phyloP scores from a whole-genome alignment of 1,284 basidiomycete species.

The Austroboletus niveus region DNA sequence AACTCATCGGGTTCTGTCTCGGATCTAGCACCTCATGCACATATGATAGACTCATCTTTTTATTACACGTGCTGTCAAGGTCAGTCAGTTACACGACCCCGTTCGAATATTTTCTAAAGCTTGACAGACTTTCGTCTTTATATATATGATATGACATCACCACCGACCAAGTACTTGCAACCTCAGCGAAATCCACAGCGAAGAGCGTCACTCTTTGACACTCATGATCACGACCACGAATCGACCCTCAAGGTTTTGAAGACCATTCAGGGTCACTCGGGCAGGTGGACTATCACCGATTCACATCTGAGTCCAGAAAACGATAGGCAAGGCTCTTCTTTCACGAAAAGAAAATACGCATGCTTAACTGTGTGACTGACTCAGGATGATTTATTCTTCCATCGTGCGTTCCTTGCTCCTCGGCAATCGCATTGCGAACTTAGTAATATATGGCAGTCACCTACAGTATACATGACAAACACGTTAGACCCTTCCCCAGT shows the following conservation, averaged over 20 bases:
- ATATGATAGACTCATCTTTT: slow-evolving; percentile 64
- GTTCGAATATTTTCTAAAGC: slow-evolving; percentile 1
- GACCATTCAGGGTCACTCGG: slow-evolving; percentile 72
- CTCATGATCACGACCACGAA: slow-evolving; percentile 43
- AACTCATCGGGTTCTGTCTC: slow-evolving; percentile 24
- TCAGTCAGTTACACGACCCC: slow-evolving; percentile 27
- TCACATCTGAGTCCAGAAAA: slow-evolving; percentile 92
- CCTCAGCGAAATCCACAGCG: slow-evolving; percentile 16
- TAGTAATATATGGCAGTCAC: slow-evolving; percentile 40
- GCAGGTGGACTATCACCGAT: slow-evolving; percentile 93
- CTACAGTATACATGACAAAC: slow-evolving; percentile 83
- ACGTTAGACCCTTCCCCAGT: slow-evolving; percentile 69
- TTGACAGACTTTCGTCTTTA: slow-evolving; percentile 79
- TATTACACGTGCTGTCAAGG: slow-evolving; percentile 84
- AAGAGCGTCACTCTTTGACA: slow-evolving; percentile 13
- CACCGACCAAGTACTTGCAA: slow-evolving; percentile 34
- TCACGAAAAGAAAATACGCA: slow-evolving; percentile 50
- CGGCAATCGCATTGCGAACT: slow-evolving; percentile 1
- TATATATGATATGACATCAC: slow-evolving; percentile 78
- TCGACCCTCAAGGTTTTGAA: slow-evolving; percentile 78
- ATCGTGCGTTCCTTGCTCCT: slow-evolving; percentile 50
- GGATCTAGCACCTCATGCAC: background rate
- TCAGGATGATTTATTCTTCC: slow-evolving; percentile 89
- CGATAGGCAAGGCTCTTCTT: slow-evolving; percentile 57
- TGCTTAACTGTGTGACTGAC: slow-evolving; percentile 14